phyloP scores from a whole-genome alignment of 2,329 filamentous ascomycete genomes.

The Fusarium nygamai region DNA sequence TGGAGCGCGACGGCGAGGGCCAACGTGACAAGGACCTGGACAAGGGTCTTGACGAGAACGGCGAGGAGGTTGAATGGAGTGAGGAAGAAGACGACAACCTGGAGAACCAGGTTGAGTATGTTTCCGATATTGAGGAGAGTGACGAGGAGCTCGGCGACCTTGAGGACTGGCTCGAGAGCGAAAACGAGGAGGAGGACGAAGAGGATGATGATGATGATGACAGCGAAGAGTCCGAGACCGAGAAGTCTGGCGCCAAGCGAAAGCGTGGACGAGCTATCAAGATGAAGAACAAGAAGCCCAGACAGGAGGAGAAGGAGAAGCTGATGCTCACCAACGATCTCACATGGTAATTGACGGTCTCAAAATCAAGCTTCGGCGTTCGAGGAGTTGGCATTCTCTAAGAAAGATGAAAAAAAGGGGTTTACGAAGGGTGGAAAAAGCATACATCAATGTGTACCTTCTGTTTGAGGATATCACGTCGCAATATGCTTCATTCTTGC shows the following conservation, averaged over 20 bases:
- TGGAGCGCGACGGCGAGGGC: constrained; percentile 89
- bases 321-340: constrained; percentile 54
- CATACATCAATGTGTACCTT: not conserved
- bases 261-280: constrained; percentile 61
- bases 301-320: constrained; percentile 72
- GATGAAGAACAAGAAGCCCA: constrained; percentile 56
- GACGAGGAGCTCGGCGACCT: constrained; percentile 83
- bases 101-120: constrained; percentile 86
- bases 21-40: constrained; percentile 87
- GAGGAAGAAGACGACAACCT: constrained; percentile 77
- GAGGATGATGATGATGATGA: constrained; percentile 68
- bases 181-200: constrained; percentile 67
- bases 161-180: constrained; percentile 91
- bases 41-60: constrained; percentile 83
- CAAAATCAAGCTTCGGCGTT: constrained; percentile 34
- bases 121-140: constrained; percentile 88
- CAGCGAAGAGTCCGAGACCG: constrained; percentile 66
- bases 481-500: constrained; percentile 2
- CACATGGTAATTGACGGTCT: constrained; percentile 48
- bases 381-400: constrained; percentile 37
- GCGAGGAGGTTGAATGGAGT: constrained; percentile 74
- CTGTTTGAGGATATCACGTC: not conserved
- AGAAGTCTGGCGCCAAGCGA: constrained; percentile 65
- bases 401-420: constrained; percentile 1
- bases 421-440: not conserved